These are phyloP conservation scores for Phytophthora ohioensis DNA, from an alignment of 352 stramenopile species.

Conservation along the genomic window DNA sequence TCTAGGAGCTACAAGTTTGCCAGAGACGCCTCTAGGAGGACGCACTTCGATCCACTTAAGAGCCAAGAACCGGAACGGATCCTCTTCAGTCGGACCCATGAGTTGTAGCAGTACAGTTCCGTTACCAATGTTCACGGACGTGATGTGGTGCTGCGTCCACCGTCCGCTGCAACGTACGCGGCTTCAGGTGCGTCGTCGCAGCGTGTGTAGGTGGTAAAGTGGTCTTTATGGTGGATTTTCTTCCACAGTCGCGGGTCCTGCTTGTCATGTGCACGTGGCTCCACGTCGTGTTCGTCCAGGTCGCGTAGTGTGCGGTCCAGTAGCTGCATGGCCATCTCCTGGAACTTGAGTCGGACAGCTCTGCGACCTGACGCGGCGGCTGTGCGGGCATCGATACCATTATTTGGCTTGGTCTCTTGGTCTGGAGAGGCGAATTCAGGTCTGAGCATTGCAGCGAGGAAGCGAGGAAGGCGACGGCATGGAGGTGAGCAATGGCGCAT, in stretches of 20 bases:
- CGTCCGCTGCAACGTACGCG: constrained; percentile 41
- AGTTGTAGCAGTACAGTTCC: constrained; percentile 47
- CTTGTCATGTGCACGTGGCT: constrained; percentile 27
- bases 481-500: constrained; percentile 17
- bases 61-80: constrained; percentile 56
- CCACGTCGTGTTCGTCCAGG: constrained; percentile 46
- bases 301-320: constrained; percentile 46
- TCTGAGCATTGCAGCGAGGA: constrained; percentile 19
- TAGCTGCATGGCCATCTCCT: constrained; percentile 50
- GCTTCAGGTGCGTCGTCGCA: constrained; percentile 38
- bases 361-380: constrained; percentile 26
- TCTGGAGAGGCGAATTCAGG: constrained; percentile 27
- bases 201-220: constrained; percentile 48
- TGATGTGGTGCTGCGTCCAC: constrained; percentile 35
- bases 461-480: background rate
- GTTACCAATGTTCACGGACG: constrained; percentile 47
- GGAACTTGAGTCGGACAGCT: constrained; percentile 41
- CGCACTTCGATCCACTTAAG: constrained; percentile 52
- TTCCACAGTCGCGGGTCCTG: constrained; percentile 50
- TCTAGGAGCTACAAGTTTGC: constrained; percentile 44
- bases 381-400: constrained; percentile 33
- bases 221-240: constrained; percentile 37
- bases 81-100: constrained; percentile 39
- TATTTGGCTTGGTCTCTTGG: background rate
- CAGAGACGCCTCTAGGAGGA: constrained; percentile 36